Conservation (phyloP, 768 basidiomycete genomes). For the Pleurotus giganteus region DNA sequence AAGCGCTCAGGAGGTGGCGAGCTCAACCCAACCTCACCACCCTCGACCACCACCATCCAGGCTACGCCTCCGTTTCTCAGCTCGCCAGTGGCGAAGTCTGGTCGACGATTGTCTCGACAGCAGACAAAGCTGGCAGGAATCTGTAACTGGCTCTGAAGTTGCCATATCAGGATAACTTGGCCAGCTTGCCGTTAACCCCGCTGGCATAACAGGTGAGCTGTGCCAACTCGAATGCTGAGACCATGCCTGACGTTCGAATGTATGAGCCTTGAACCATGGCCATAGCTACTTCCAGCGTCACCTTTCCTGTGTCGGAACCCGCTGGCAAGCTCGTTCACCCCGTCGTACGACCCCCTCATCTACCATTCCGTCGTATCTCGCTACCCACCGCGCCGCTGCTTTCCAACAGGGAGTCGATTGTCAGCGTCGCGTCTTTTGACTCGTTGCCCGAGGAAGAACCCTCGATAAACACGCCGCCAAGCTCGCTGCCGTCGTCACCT, state of each 20-base stretch:
- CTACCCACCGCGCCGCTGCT: conserved; percentile 51
- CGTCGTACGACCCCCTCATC: conserved; percentile 40
- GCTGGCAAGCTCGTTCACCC: conserved; percentile 26
- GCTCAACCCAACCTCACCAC: too few relatives aligned
- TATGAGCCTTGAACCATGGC: background rate
- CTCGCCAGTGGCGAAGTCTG: too few relatives aligned
- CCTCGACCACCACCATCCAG: too few relatives aligned
- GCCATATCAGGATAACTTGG: background rate
- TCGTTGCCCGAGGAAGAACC: conserved; percentile 58
- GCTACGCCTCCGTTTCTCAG: too few relatives aligned
- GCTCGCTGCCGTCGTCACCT: conserved; percentile 27
- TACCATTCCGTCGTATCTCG: conserved; percentile 65
- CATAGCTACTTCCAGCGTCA: conserved; percentile 9
- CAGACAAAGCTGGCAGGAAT: too few relatives aligned
- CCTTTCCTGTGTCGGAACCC: conserved; percentile 20
- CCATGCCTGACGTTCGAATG: background rate
- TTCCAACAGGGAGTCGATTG: conserved; percentile 60
- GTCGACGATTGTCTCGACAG: too few relatives aligned
- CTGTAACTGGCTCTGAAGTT: too few relatives aligned
- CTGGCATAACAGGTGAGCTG: background rate
- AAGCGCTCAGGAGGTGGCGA: too few relatives aligned
- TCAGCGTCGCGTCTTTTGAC: conserved; percentile 72
- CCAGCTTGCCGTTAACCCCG: background rate
- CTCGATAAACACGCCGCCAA: conserved; percentile 25
- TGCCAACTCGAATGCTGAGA: background rate